A percentile compares a stretch with the other conserved stretches of the same genome.
Conservation (phyloP, 2,329 filamentous ascomycete genomes). For the Hypocreales sp. region DNA sequence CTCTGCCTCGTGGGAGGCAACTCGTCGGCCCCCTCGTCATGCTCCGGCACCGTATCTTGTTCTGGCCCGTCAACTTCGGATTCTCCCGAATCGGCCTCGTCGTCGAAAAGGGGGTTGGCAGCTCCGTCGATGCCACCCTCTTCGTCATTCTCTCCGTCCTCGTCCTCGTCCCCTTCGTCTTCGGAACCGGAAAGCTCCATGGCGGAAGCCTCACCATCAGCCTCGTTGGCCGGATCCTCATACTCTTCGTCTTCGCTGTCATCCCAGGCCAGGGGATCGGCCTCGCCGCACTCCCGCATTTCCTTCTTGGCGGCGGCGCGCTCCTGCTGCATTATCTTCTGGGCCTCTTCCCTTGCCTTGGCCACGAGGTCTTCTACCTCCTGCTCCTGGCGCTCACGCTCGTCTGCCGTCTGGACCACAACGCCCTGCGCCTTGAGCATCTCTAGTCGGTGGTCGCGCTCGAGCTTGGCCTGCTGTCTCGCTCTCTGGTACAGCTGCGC, state of each 20-base stretch:
- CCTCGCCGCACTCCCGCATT: slow-evolving; percentile 27
- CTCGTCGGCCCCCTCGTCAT: slow-evolving; percentile 19
- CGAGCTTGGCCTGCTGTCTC: slow-evolving; percentile 62
- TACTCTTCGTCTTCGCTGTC: slow-evolving; percentile 41
- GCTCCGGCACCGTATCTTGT: slow-evolving; percentile 13
- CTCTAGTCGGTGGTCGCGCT: slow-evolving; percentile 63
- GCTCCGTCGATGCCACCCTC: slow-evolving; percentile 18
- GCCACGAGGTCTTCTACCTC: slow-evolving; percentile 81
- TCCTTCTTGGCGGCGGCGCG: slow-evolving; percentile 56
- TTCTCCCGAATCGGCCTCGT: slow-evolving; percentile 20
- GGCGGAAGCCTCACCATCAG: slow-evolving; percentile 21
- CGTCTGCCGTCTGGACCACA: slow-evolving; percentile 69
- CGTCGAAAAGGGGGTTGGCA: slow-evolving; percentile 19
- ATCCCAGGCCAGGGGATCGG: slow-evolving; percentile 38
- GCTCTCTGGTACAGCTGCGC: slow-evolving; percentile 53
- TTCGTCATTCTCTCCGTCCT: slow-evolving; percentile 15
- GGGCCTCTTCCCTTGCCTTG: slow-evolving; percentile 63
- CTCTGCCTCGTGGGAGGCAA: slow-evolving; percentile 26
- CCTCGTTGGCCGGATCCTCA: slow-evolving; percentile 20
- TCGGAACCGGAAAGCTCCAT: slow-evolving; percentile 30
- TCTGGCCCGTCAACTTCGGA: slow-evolving; percentile 15
- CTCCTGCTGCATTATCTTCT: slow-evolving; percentile 62
- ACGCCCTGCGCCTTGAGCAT: slow-evolving; percentile 68
- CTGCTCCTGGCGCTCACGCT: slow-evolving; percentile 66
- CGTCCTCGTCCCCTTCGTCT: slow-evolving; percentile 20